Evolutionary conservation across 225 moss, liverwort and hornwort genomes (phyloP), one percentile per base, ranked within the genome.

Genomic region (Rhytidiadelphus loreus): DNA sequence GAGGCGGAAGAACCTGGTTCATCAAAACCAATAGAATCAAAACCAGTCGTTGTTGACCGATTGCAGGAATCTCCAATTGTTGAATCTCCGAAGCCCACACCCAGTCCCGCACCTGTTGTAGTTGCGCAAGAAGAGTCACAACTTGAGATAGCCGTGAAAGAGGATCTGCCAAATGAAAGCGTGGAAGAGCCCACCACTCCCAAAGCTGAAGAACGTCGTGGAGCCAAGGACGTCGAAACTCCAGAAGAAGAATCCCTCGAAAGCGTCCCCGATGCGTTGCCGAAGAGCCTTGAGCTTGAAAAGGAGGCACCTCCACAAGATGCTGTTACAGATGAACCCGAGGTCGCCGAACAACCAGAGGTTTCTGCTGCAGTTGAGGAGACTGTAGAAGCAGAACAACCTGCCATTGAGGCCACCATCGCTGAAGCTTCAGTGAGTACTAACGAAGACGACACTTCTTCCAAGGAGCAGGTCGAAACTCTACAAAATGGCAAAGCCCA

Each of bases 101-200:
- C 79, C 28, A 89, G 52, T 73, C 41, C 41, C 44, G 37, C 84
- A 32, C 77, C 90, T 89, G 75, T 48, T 30, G 73, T n/a, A 23
- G 81, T 64, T 32, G 41, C 35, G 44, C 74, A 77, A 70, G 81
- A 83, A 55, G 88, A 77, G 64, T 28, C 82, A 52, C 26, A 61
- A 33, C 59, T 60, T 33, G 81, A 88, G 62, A 58, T 61, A 33
- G 39, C 30, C 37, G 55, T 55, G 83, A 52, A 86, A 43, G 74
- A 85, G 32, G 89, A 71, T 77, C 70, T 64, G 74, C 68, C 60
- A n/a, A 81, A 33, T 41, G 86, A 75, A 62, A 92, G 85, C 43
- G 82, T 83, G 82, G 89, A 92, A 88, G 91, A 91, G 55, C 90
- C 90, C 58, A 87, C 76, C 53, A 66, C 83, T 61, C 83, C 88